Base-by-base conservation (phyloP, 306 rosid genomes). In the Dicorynia guianensis region DNA sequence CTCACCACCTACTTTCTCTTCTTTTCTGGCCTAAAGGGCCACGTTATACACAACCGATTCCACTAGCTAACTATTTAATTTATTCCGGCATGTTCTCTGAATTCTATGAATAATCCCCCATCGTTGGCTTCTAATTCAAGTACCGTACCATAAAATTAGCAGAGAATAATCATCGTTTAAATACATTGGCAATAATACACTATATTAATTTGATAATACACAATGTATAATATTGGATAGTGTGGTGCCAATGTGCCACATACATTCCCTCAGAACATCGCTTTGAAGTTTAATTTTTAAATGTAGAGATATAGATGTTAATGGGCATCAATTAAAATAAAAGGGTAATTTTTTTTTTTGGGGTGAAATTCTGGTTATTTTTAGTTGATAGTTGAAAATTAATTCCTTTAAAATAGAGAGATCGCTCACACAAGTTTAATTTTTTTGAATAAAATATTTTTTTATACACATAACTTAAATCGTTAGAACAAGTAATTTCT, bases 241-340 rank as follows among this genome's bases (percentile, higher is more conserved):
- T 53, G 33, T 49, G 12, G 53, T n/a, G n/a, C n/a, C n/a, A n/a
- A n/a, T n/a, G n/a, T n/a, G n/a, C n/a, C 57, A 56, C 46, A 75
- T 62, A 67, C 44, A 50, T 62, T 74, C 52, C 43, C 39, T 19
- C 49, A 30, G 54, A 53, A 19, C 9, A 20, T 25, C 40, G 39
- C 67, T n/a, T 64, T 65, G 6, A 61, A 63, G 3, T 42, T 46
- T 62, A 5, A 14, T 5, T 19, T 15, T 67, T 4, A 5, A 14
- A 14, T 42, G 0, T 53, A 46, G 46, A 69, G 33, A 14, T 15
- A 48, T 19, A 11, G 69, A 42, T 39, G n/a, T 17, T 63, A 34
- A 76, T 39, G 49, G 57, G 75, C 1, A 25, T 30, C 17, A 20
- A 43, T 75, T 75, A 79, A 81, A 85, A 77, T 61, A 36, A 72